These are phyloP conservation scores for Parathielavia appendiculata DNA, from an alignment of 495 filamentous ascomycete species.

Conservation along the genomic window DNA sequence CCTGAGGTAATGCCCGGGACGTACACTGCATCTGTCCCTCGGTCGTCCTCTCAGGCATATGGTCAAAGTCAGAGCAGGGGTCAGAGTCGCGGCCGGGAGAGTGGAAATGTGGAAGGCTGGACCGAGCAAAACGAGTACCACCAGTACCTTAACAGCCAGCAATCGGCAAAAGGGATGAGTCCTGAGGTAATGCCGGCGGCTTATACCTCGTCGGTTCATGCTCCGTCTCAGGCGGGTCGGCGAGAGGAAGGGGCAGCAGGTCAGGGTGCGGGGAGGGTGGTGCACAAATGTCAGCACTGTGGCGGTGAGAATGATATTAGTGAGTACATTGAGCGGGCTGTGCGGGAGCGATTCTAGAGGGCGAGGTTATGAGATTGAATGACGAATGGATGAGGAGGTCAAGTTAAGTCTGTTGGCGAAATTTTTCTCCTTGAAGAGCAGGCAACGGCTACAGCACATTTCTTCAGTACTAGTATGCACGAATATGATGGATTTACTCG, in stretches of 20 bases:
- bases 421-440: no score
- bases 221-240: neutral
- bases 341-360: neutral
- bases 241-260: neutral
- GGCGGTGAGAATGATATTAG: constrained; percentile 35
- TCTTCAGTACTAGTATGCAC: no score
- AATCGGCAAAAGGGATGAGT: constrained; percentile 10
- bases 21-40: neutral
- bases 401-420: no score
- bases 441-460: no score
- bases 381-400: neutral
- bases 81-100: no score
- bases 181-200: constrained; percentile 23
- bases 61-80: neutral
- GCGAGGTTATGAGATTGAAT: neutral
- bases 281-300: constrained; percentile 33
- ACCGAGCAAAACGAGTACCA: no score
- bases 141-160: neutral
- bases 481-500: no score
- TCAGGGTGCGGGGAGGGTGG: constrained; percentile 10
- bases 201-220: constrained; percentile 8
- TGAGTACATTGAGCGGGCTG: constrained; percentile 9
- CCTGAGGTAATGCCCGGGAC: constrained; percentile 1
- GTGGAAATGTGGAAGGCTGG: no score
- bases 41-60: neutral